Evolutionary conservation across 1,284 basidiomycete genomes (phyloP).

Genomic region (Cyathus pygmaeus): DNA sequence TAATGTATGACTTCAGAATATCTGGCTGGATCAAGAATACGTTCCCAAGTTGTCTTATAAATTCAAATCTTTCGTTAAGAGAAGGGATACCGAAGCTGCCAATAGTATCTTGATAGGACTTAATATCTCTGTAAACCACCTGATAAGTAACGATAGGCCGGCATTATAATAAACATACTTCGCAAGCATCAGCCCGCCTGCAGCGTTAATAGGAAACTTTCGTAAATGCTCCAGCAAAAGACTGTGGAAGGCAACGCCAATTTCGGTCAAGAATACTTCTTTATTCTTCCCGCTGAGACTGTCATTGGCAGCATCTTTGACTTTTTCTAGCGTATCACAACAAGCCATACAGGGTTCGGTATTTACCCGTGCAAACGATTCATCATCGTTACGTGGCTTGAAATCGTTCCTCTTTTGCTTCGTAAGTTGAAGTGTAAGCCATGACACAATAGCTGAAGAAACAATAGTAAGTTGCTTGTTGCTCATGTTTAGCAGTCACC

Average conservation of each 20-base stretch:
- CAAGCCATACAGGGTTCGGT: conserved; percentile 95
- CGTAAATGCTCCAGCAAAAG: conserved; percentile 94
- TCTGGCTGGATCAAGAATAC: conserved; percentile 95
- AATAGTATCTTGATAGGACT: conserved; percentile 95
- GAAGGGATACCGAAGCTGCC: conserved; percentile 83
- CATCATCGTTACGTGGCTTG: conserved; percentile 94
- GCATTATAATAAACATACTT: conserved; percentile 68
- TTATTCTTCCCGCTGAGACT: conserved; percentile 91
- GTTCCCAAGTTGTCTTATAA: conserved; percentile 97
- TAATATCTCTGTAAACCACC: conserved; percentile 79
- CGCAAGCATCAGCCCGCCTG: conserved; percentile 97
- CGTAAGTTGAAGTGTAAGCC: conserved; percentile 78
- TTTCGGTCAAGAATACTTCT: conserved; percentile 91
- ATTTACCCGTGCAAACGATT: conserved; percentile 93
- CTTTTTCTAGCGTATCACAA: conserved; percentile 86
- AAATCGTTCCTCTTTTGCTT: conserved; percentile 98
- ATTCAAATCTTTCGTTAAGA: conserved; percentile 96
- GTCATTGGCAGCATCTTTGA: conserved; percentile 78
- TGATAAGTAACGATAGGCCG: conserved; percentile 4
- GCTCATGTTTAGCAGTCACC: neutral
- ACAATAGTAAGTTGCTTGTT: neutral
- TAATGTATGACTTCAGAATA: conserved; percentile 92
- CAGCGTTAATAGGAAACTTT: conserved; percentile 96
- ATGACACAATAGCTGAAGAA: conserved; percentile 68
- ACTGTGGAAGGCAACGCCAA: conserved; percentile 96